phyloP scores from a whole-genome alignment of 164 flowering plant genomes.

The Vitis labrusca region DNA sequence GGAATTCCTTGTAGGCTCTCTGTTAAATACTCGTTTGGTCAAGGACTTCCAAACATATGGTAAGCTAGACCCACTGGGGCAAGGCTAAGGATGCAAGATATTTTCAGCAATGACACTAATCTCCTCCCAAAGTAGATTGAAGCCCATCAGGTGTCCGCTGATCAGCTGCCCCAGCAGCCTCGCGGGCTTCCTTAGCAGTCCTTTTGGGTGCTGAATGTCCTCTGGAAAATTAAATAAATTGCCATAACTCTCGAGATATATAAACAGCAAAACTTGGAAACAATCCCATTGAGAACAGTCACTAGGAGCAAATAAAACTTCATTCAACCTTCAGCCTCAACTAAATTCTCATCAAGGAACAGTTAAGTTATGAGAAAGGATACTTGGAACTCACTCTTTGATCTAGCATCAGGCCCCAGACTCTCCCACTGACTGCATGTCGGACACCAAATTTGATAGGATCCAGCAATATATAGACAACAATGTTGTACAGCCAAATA shows the following conservation, averaged over 20 bases:
- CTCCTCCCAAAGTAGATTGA: slow-evolving; percentile 44
- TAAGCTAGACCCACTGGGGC: no score
- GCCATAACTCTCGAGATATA: no score
- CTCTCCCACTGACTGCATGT: slow-evolving; percentile 43
- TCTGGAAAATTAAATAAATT: slow-evolving; percentile 27
- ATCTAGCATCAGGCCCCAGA: slow-evolving; percentile 35
- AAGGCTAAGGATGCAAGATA: no score
- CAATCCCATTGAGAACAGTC: no score
- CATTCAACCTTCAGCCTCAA: no score
- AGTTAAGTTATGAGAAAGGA: no score
- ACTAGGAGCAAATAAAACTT: no score
- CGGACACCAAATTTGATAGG: slow-evolving; percentile 36
- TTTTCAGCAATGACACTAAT: slow-evolving; percentile 61
- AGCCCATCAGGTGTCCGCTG: slow-evolving; percentile 70
- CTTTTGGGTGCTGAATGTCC: slow-evolving; percentile 60
- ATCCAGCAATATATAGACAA: slow-evolving; percentile 36
- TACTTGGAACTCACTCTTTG: slow-evolving; percentile 26
- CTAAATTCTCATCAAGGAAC: background rate
- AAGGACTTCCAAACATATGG: no score
- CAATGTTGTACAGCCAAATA: slow-evolving; percentile 34
- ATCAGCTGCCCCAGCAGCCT: slow-evolving; percentile 72
- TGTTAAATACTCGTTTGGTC: no score
- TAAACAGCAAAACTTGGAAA: no score
- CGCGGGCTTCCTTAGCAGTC: slow-evolving; percentile 71
- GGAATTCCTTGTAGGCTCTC: no score